Evolutionary conservation across 352 stramenopile genomes (phyloP).

Genomic region (Albugo candida): DNA sequence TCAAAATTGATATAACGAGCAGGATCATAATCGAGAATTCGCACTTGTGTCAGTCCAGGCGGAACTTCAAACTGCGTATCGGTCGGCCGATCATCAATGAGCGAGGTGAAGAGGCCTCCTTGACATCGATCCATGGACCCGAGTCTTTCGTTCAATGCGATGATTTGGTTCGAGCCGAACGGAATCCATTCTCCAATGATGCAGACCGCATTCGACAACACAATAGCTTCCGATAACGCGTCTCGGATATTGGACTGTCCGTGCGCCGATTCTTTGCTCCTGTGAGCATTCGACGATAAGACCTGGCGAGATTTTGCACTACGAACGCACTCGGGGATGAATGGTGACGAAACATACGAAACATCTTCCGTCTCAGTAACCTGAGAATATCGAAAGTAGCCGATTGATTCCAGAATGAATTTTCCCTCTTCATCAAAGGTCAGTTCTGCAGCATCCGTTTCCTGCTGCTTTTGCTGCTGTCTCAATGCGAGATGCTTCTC

Average conservation of each 20-base stretch:
- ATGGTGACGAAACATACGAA: slow-evolving; percentile 88
- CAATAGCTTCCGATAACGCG: slow-evolving; percentile 86
- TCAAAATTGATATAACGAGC: slow-evolving; percentile 96
- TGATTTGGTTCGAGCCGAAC: slow-evolving; percentile 92
- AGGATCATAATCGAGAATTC: slow-evolving; percentile 92
- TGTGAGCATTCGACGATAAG: slow-evolving; percentile 82
- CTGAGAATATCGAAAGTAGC: slow-evolving; percentile 81
- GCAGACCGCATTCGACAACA: slow-evolving; percentile 84
- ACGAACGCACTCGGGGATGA: slow-evolving; percentile 87
- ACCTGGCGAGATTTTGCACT: slow-evolving; percentile 52
- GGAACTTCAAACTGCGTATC: slow-evolving; percentile 66
- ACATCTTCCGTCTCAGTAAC: slow-evolving; percentile 92
- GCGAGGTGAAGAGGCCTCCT: slow-evolving; percentile 85
- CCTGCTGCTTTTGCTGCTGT: neutral
- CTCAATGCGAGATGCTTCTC: slow-evolving; percentile 8
- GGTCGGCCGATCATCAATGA: slow-evolving; percentile 66
- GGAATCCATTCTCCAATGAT: slow-evolving; percentile 93
- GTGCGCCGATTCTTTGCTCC: slow-evolving; percentile 63
- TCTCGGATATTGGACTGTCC: slow-evolving; percentile 79
- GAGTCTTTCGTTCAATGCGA: slow-evolving; percentile 90
- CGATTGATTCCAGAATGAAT: slow-evolving; percentile 49
- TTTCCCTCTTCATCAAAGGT: slow-evolving; percentile 27
- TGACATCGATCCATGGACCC: slow-evolving; percentile 88
- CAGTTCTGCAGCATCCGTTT: slow-evolving; percentile 1
- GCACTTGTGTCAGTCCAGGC: slow-evolving; percentile 83